phyloP scores from a whole-genome alignment of 23 red algal species.

The Gracilaria caudata region DNA sequence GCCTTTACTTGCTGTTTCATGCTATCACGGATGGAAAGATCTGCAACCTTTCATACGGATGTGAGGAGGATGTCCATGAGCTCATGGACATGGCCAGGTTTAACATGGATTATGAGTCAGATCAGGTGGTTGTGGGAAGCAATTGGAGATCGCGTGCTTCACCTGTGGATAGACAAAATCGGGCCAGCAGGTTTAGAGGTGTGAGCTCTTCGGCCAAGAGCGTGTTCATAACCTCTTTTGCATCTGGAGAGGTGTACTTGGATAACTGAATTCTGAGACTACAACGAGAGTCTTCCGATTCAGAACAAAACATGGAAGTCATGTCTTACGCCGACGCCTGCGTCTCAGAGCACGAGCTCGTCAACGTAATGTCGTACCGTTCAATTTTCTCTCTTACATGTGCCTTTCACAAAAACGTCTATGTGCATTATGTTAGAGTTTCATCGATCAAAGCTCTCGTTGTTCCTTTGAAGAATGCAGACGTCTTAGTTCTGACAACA shows the following conservation, averaged over 20 bases:
- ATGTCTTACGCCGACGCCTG: too few species aligned
- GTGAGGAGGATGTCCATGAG: constrained; percentile 38
- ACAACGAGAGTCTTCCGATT: background rate
- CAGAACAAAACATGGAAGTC: too few species aligned
- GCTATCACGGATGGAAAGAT: constrained; percentile 33
- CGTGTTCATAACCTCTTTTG: background rate
- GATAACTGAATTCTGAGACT: background rate
- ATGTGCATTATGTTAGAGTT: too few species aligned
- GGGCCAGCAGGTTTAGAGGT: background rate
- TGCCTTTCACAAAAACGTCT: too few species aligned
- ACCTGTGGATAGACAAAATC: background rate
- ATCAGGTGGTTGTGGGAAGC: constrained; percentile 14
- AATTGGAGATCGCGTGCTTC: constrained; percentile 29
- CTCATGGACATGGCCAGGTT: constrained; percentile 44
- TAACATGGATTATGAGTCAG: constrained; percentile 12
- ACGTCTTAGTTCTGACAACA: too few species aligned
- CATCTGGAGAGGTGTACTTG: constrained; percentile 6
- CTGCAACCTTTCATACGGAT: background rate
- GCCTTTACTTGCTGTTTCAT: constrained; percentile 31
- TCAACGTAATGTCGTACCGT: too few species aligned
- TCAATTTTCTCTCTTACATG: too few species aligned
- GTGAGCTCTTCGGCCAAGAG: background rate
- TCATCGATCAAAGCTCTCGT: background rate
- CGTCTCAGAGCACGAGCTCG: too few species aligned
- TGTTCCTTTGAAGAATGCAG: background rate